Percentiles rank a stretch among this genome's conserved stretches.
phyloP scores from a whole-genome alignment of 805 yeast genomes.

The Jamesozyma spencerorum region DNA sequence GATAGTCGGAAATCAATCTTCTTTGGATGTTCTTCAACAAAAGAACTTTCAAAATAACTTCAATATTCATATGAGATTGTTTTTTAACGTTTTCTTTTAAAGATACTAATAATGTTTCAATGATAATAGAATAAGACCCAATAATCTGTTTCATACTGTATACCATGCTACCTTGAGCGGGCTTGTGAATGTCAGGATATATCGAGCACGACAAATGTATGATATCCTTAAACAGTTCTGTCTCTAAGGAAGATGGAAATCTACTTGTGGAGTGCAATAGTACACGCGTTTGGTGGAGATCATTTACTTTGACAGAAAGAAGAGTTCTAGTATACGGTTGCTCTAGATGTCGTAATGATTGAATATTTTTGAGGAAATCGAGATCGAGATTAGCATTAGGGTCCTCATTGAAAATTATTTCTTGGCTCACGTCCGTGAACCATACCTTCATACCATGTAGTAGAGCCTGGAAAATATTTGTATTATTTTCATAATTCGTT shows the following conservation, averaged over 20 bases:
- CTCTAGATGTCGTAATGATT: slow-evolving; percentile 49
- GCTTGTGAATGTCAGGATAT: slow-evolving; percentile 55
- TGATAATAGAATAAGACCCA: slow-evolving; percentile 52
- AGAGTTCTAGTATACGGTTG: slow-evolving; percentile 72
- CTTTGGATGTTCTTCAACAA: slow-evolving; percentile 48
- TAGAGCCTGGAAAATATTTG: slow-evolving; percentile 51
- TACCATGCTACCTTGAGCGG: slow-evolving; percentile 60
- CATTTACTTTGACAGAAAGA: slow-evolving; percentile 61
- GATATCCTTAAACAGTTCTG: slow-evolving; percentile 52
- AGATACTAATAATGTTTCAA: slow-evolving; percentile 34
- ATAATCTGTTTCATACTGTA: slow-evolving; percentile 62
- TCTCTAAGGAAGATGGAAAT: slow-evolving; percentile 57
- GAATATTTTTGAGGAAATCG: slow-evolving; percentile 48
- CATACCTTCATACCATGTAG: slow-evolving; percentile 62
- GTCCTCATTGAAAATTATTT: slow-evolving; percentile 49
- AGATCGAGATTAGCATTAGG: slow-evolving; percentile 47
- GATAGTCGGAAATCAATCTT: slow-evolving; percentile 49
- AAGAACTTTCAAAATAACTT: slow-evolving; percentile 56
- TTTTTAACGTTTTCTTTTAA: slow-evolving; percentile 41
- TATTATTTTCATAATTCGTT: slow-evolving; percentile 49
- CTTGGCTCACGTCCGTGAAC: slow-evolving; percentile 74
- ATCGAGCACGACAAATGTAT: slow-evolving; percentile 56
- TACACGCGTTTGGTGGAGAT: slow-evolving; percentile 68
- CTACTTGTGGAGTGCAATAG: slow-evolving; percentile 65
- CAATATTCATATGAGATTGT: slow-evolving; percentile 46